Evolutionary conservation across 1,284 basidiomycete species (phyloP).

Genomic region (Volvariella volvacea): DNA sequence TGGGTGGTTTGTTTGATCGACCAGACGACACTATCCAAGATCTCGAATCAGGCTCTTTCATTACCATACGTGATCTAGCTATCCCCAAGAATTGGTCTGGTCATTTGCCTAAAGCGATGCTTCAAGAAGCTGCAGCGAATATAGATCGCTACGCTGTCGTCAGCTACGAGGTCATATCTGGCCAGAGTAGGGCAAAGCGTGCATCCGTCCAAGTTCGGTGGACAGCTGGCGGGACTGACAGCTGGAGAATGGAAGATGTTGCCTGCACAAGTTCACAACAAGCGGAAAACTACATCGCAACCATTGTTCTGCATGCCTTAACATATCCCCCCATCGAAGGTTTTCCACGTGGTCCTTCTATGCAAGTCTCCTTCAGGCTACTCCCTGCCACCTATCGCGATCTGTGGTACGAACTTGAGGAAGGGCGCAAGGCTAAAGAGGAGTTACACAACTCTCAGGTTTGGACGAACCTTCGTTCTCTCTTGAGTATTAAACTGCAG

Average conservation of each 20-base stretch:
- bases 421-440: constrained; percentile 51
- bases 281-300: constrained; percentile 89
- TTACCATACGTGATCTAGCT: constrained; percentile 69
- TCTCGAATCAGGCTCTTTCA: constrained; percentile 38
- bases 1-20: constrained; percentile 70
- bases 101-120: constrained; percentile 63
- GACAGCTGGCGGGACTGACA: constrained; percentile 54
- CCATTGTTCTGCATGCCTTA: constrained; percentile 77
- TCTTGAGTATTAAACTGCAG: too few species aligned
- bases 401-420: constrained; percentile 90
- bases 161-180: constrained; percentile 61
- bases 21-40: constrained; percentile 65
- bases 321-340: constrained; percentile 56
- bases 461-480: constrained; percentile 61
- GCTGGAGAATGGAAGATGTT: constrained; percentile 82
- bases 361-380: constrained; percentile 58
- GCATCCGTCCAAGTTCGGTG: constrained; percentile 69
- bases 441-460: constrained; percentile 60
- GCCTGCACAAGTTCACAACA: constrained; percentile 77
- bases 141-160: constrained; percentile 71
- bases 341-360: constrained; percentile 46
- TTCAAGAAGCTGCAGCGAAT: constrained; percentile 62
- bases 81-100: constrained; percentile 79
- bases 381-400: constrained; percentile 84
- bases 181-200: constrained; percentile 64